Evolutionary conservation across 169 alveolate genomes (phyloP).

Genomic region (Plasmodium vivax): DNA sequence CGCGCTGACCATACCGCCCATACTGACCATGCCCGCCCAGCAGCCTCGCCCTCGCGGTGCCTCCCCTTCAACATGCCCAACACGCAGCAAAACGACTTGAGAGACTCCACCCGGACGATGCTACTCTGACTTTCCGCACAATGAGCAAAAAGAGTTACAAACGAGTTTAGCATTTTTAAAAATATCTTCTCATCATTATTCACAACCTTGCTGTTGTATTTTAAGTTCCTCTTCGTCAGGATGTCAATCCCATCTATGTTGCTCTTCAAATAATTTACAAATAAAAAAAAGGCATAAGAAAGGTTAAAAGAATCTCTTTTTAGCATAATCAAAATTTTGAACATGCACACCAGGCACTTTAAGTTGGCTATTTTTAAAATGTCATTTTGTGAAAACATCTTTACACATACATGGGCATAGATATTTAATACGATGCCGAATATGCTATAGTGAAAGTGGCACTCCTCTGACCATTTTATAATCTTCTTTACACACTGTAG

Average conservation of each 20-base stretch:
- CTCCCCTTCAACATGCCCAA: not conserved
- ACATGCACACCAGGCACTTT: slow-evolving; percentile 57
- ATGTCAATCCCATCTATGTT: slow-evolving; percentile 39
- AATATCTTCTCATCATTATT: slow-evolving; percentile 31
- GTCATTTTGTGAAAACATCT: slow-evolving; percentile 32
- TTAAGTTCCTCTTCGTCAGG: slow-evolving; percentile 15
- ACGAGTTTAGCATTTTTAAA: slow-evolving; percentile 46
- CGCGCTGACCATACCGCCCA: too few species aligned
- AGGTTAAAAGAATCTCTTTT: slow-evolving; percentile 25
- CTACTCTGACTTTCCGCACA: slow-evolving; percentile 26
- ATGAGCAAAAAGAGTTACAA: slow-evolving; percentile 24
- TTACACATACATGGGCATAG: slow-evolving; percentile 50
- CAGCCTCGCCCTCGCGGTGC: not conserved
- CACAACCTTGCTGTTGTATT: not conserved
- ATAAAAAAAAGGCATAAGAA: slow-evolving; percentile 39
- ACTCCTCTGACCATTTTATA: not conserved
- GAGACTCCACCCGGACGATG: slow-evolving; percentile 30
- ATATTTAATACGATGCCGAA: slow-evolving; percentile 44
- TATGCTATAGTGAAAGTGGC: not conserved
- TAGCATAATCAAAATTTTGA: slow-evolving; percentile 27
- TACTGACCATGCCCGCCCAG: not conserved
- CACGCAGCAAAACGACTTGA: slow-evolving; percentile 21
- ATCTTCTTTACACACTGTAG: slow-evolving; percentile 2
- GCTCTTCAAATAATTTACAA: slow-evolving; percentile 35
- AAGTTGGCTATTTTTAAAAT: slow-evolving; percentile 12